Evolutionary conservation across 768 basidiomycete species (phyloP), one percentile per base, ranked within the genome.

Genomic region (Boletus subcaerulescens): DNA sequence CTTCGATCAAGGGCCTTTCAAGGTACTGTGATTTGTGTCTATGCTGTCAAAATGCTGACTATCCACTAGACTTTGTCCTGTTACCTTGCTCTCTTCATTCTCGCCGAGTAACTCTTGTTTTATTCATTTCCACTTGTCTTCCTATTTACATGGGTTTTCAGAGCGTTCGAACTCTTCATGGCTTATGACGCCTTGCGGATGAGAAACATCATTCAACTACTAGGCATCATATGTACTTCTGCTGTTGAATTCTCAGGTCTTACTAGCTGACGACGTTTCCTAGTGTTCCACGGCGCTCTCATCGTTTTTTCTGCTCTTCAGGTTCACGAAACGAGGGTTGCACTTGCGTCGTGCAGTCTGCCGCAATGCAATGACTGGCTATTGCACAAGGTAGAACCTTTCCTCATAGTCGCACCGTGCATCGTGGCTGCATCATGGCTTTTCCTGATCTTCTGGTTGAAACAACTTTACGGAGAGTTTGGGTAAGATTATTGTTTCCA

Each of bases 71-170:
- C 91, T 13, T 68, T 92, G 50, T 86, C 90, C 57, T 92, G 91
- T 70, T 93, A 92, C 68, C 82, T 93, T 6, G 89, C 89, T 4
- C 76, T 93, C 8, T 93, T 92, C 68, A 84, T 85, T 24, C 75
- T 93, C 11, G 91, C 88, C 53, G 90, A 89, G 91, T 91, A 66
- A 48, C 81, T 71, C 36, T 38, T 48, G 15, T 45, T 35, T 45
- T 32, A 43, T 14, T 45, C 29, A 43, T 14, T n/a, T 22, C 17
- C 10, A 5, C 18, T 32, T 20, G 26, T 4, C 3, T 24, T 31
- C 17, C 29, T 55, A 9, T 32, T 63, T 7, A 68, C 12, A 22
- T 12, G 14, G 33, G 35, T 33, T 38, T 17, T n/a, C 56, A 93
- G 91, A 69, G 53, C 91, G 1, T 93, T 93, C 57, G 89, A 92